phyloP scores from a whole-genome alignment of 495 filamentous ascomycete genomes.

The Neurospora hispaniola region DNA sequence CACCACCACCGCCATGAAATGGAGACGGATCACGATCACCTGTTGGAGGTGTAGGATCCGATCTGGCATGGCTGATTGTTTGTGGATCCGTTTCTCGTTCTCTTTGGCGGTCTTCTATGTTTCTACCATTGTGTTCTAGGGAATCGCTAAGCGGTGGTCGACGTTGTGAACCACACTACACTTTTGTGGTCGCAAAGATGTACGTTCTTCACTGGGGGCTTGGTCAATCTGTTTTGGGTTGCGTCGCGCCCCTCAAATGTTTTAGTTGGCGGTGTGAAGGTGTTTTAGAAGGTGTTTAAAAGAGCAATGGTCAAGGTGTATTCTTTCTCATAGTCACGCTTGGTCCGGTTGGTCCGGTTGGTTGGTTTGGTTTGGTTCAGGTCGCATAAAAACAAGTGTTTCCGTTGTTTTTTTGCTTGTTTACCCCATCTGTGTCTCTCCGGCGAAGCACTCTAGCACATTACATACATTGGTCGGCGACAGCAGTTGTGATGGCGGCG shows the following conservation, averaged over 20 bases:
- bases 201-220: not conserved
- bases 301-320: not conserved
- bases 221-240: not conserved
- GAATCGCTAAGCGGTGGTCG: not conserved
- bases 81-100: not conserved
- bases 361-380: not conserved
- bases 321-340: not conserved
- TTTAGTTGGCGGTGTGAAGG: not conserved
- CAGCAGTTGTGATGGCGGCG: conserved; percentile 1
- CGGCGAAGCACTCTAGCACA: not conserved
- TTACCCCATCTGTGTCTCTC: not conserved
- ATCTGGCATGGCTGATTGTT: not conserved
- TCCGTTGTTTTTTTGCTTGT: not conserved
- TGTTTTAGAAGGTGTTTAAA: not conserved
- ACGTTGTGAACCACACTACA: not conserved
- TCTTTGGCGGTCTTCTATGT: not conserved
- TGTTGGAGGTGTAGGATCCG: not conserved
- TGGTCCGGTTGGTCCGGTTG: not conserved
- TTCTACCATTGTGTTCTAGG: not conserved
- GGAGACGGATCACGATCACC: conserved; percentile 10
- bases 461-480: not conserved
- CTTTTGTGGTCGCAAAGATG: not conserved
- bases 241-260: not conserved
- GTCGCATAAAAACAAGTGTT: not conserved
- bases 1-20: conserved; percentile 29